These are phyloP conservation scores for Eutypa lata DNA, from an alignment of 2,329 filamentous ascomycete genomes.

Conservation along the genomic window DNA sequence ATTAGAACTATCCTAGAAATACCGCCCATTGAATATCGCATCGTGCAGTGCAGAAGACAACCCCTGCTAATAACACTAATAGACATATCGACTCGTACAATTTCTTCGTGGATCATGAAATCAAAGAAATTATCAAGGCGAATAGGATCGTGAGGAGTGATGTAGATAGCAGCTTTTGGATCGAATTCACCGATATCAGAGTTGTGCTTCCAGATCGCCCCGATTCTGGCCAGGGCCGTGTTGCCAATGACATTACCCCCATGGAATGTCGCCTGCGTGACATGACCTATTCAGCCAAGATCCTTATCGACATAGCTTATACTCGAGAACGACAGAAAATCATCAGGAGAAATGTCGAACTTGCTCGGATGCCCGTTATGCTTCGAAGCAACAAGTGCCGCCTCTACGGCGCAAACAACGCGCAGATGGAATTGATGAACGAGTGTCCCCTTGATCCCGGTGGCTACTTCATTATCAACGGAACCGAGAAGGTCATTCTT, in stretches of 20 bases:
- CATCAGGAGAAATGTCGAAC: slow-evolving; percentile 71
- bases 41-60: no score
- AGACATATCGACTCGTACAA: slow-evolving; percentile 97
- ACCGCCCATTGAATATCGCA: not conserved
- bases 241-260: slow-evolving; percentile 75
- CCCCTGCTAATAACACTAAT: slow-evolving; percentile 11
- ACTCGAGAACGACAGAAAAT: slow-evolving; percentile 76
- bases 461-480: slow-evolving; percentile 96
- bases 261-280: slow-evolving; percentile 96
- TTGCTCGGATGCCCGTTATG: slow-evolving; percentile 95
- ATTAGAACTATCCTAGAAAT: no score
- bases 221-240: slow-evolving; percentile 69
- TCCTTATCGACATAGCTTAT: slow-evolving; percentile 89
- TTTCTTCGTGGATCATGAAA: slow-evolving; percentile 93
- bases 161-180: slow-evolving; percentile 87
- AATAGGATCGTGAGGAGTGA: slow-evolving; percentile 88
- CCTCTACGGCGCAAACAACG: slow-evolving; percentile 76
- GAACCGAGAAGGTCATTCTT: slow-evolving; percentile 97
- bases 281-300: slow-evolving; percentile 96
- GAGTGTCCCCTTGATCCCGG: slow-evolving; percentile 95
- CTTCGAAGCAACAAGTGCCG: slow-evolving; percentile 92
- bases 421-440: slow-evolving; percentile 86
- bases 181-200: slow-evolving; percentile 89
- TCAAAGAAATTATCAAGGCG: slow-evolving; percentile 93
- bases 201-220: slow-evolving; percentile 77